Evolutionary conservation across 2,329 filamentous ascomycete species (phyloP).

Genomic region (Pseudohalonectria lignicola): DNA sequence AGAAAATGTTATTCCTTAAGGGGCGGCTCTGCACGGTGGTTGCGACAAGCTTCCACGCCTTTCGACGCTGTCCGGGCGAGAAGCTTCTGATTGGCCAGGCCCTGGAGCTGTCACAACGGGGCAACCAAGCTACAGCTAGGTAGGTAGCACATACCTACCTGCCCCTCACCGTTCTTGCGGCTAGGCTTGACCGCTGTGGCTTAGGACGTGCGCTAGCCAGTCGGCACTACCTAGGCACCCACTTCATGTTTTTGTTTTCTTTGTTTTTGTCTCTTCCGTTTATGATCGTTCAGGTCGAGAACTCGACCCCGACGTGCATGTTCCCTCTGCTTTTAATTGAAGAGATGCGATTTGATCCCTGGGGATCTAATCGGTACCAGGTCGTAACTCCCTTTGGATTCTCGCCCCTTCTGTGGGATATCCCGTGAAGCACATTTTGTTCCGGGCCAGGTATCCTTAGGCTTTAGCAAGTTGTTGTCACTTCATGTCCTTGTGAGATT

Average conservation of each 20-base stretch:
- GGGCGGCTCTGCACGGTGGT: slow-evolving; percentile 5
- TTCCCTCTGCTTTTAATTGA: too few relatives aligned
- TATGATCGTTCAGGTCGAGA: neutral
- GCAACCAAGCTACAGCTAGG: too few relatives aligned
- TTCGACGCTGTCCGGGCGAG: slow-evolving; percentile 9
- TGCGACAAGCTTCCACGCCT: slow-evolving; percentile 12
- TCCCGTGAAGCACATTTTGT: too few relatives aligned
- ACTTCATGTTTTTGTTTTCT: neutral
- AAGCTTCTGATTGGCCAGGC: slow-evolving; percentile 6
- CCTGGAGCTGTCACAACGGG: neutral
- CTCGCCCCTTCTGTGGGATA: too few relatives aligned
- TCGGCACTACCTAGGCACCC: neutral
- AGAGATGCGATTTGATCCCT: too few relatives aligned
- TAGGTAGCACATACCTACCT: too few relatives aligned
- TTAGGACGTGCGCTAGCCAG: neutral
- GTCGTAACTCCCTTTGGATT: too few relatives aligned
- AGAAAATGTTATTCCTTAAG: neutral
- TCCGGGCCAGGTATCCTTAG: too few relatives aligned
- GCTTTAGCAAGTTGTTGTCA: too few relatives aligned
- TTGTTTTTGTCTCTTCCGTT: neutral
- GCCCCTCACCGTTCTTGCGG: neutral
- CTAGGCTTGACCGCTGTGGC: neutral
- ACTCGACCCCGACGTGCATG: too few relatives aligned
- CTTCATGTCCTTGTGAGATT: too few relatives aligned
- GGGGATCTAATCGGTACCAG: too few relatives aligned